phyloP scores from a whole-genome alignment of 164 flowering plant genomes.

The Aristolochia fimbriata region DNA sequence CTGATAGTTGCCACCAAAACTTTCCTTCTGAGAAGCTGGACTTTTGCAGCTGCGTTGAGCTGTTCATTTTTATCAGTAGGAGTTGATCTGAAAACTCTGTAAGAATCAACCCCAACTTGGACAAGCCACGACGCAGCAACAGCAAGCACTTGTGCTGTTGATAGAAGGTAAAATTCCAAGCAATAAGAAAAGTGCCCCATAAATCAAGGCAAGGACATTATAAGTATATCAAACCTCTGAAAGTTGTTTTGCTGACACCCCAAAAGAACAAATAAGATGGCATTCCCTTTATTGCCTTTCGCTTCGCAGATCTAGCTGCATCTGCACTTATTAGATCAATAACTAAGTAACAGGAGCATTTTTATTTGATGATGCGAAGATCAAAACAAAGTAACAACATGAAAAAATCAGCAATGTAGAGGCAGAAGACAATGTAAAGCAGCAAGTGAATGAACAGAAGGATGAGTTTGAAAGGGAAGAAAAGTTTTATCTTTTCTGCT shows the following conservation, averaged over 20 bases:
- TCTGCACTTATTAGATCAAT: conserved; percentile 32
- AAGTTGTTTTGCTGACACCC: conserved; percentile 65
- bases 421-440: not conserved
- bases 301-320: conserved; percentile 71
- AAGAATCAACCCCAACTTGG: conserved; percentile 67
- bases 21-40: conserved; percentile 45
- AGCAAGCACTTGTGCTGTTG: conserved; percentile 71
- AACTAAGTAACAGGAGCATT: not conserved
- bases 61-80: conserved; percentile 17
- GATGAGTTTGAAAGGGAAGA: not conserved
- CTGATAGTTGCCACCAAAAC: conserved; percentile 36
- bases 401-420: not conserved
- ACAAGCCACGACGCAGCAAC: conserved; percentile 83
- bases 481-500: no score
- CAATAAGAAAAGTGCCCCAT: not conserved
- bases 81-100: conserved; percentile 29
- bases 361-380: not conserved
- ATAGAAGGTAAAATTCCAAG: conserved; percentile 1
- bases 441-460: not conserved
- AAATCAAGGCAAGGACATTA: not conserved
- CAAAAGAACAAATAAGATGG: conserved; percentile 41
- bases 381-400: not conserved
- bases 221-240: conserved; percentile 46
- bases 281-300: conserved; percentile 70
- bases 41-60: conserved; percentile 24